These are phyloP conservation scores for Stephania cephalantha DNA, from an alignment of 164 flowering plant genomes.

Conservation along the genomic window DNA sequence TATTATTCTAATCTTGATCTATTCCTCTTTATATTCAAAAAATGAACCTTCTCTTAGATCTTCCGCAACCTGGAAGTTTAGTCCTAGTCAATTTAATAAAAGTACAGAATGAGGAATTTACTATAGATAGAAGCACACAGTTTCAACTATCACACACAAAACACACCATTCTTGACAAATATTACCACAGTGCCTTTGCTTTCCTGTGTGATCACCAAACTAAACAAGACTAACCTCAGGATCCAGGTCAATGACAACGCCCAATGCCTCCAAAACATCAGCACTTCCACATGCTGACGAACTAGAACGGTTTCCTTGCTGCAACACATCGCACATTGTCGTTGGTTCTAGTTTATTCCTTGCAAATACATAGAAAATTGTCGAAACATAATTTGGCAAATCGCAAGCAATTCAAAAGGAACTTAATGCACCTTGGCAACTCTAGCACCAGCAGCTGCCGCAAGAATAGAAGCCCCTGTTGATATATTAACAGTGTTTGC, in stretches of 20 bases:
- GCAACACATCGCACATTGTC: slow-evolving; percentile 16
- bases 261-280: slow-evolving; percentile 82
- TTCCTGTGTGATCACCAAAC: neutral
- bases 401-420: neutral
- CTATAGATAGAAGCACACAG: neutral
- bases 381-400: neutral
- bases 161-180: neutral
- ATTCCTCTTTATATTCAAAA: neutral
- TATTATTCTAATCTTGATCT: too few relatives aligned
- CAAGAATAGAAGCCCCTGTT: slow-evolving; percentile 87
- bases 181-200: neutral
- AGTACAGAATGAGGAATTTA: too few relatives aligned
- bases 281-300: slow-evolving; percentile 99
- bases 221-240: slow-evolving; percentile 59
- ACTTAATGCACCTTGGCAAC: slow-evolving; percentile 67
- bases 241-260: slow-evolving; percentile 64
- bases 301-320: slow-evolving; percentile 96
- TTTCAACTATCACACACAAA: neutral
- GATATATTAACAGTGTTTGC: slow-evolving; percentile 96
- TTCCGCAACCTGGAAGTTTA: neutral
- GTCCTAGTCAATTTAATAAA: neutral
- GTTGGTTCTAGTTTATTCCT: neutral
- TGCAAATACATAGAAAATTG: neutral
- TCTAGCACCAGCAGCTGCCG: slow-evolving; percentile 94
- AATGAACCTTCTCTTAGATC: neutral